Percentiles rank a stretch among this genome's conserved stretches.
Evolutionary conservation across 768 basidiomycete species (phyloP).

Genomic region (Auriscalpium microsporum): DNA sequence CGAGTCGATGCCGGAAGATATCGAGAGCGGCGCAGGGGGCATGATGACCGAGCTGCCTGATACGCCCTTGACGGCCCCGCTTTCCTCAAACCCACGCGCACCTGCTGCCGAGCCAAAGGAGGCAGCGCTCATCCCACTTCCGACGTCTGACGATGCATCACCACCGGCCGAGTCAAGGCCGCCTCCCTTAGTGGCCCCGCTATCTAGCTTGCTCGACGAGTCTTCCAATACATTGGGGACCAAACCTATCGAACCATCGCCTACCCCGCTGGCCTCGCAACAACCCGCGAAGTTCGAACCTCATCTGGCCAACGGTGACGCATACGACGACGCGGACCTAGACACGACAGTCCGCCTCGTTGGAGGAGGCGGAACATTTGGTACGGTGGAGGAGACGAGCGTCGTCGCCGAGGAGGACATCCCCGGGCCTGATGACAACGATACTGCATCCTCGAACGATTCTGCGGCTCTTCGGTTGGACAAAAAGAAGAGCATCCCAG

Average conservation of each 20-base stretch:
- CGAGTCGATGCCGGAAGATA: slow-evolving; percentile 23
- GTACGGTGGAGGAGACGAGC: slow-evolving; percentile 10
- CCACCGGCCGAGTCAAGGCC: neutral
- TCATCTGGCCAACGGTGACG: slow-evolving; percentile 8
- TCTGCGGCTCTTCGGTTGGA: slow-evolving; percentile 31
- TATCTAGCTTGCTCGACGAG: slow-evolving; percentile 39
- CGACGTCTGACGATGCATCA: slow-evolving; percentile 9
- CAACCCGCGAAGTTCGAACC: neutral
- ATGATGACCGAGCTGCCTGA: slow-evolving; percentile 14
- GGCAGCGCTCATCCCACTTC: slow-evolving; percentile 1
- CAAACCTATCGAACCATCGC: slow-evolving; percentile 26
- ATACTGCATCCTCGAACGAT: slow-evolving; percentile 26
- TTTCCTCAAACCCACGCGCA: neutral
- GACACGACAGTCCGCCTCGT: slow-evolving; percentile 49
- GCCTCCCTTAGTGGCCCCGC: slow-evolving; percentile 1
- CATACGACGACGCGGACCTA: slow-evolving; percentile 11
- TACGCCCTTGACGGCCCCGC: neutral
- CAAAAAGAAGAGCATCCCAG: slow-evolving; percentile 51
- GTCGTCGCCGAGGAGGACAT: neutral
- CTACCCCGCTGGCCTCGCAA: slow-evolving; percentile 10
- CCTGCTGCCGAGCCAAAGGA: neutral
- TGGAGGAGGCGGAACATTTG: slow-evolving; percentile 44
- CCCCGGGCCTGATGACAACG: neutral
- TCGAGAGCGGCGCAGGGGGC: slow-evolving; percentile 13
- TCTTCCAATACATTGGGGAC: slow-evolving; percentile 28